These are phyloP conservation scores for Cytospora piceae DNA, from an alignment of 2,329 filamentous ascomycete genomes.

Conservation along the genomic window DNA sequence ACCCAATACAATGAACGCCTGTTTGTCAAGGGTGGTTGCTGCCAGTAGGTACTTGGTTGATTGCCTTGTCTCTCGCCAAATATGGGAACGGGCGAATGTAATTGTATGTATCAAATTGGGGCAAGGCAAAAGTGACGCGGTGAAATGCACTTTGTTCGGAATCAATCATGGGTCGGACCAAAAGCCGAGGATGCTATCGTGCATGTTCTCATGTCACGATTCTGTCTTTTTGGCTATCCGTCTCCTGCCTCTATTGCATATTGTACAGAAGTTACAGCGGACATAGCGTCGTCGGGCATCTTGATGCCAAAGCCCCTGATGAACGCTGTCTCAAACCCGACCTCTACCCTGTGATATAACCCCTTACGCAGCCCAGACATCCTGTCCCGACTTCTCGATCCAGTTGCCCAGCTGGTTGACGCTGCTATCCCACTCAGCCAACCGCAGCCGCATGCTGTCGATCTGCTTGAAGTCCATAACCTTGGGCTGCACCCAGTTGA, in stretches of 20 bases:
- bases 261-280: slow-evolving; percentile 14
- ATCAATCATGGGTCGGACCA: neutral
- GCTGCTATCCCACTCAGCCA: slow-evolving; percentile 94
- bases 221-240: slow-evolving; percentile 7
- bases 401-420: slow-evolving; percentile 96
- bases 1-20: too few relatives aligned
- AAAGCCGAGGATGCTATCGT: neutral
- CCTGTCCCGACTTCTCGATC: slow-evolving; percentile 92
- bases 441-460: slow-evolving; percentile 81
- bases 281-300: neutral
- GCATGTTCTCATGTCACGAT: slow-evolving; percentile 8
- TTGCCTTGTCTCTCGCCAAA: too few relatives aligned
- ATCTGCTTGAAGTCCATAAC: slow-evolving; percentile 96
- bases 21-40: too few relatives aligned
- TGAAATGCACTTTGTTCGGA: neutral
- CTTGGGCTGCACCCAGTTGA: slow-evolving; percentile 99
- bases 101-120: too few relatives aligned
- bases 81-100: too few relatives aligned
- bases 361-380: slow-evolving; percentile 87
- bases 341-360: neutral
- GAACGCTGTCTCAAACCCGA: neutral
- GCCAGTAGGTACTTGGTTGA: too few relatives aligned
- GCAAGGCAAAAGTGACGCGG: neutral
- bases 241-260: slow-evolving; percentile 26
- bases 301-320: neutral